Base-by-base conservation (phyloP, 345 rosid genomes). In the Brassica incana region DNA sequence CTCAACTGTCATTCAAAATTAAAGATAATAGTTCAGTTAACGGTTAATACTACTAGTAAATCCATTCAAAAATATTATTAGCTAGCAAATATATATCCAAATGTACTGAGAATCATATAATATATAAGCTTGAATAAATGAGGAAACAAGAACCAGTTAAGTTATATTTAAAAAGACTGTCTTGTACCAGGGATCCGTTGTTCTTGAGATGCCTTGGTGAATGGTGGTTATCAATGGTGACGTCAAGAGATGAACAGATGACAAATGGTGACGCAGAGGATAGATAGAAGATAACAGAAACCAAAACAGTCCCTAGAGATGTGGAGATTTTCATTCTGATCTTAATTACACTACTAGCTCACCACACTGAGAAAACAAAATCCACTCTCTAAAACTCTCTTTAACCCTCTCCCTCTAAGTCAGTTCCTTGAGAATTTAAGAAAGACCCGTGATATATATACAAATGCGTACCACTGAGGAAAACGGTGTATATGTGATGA, bases 1-100 rank as follows among this genome's bases (percentile, higher is more conserved):
- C 83, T 91, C 78, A 85, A 23, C 95, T 91, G 88, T 9, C 54
- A 60, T 63, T 56, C 15, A 0, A 48, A 25, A 10, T n/a, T 27
- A 64, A 63, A 63, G 29, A 54, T 52, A 56, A 29, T 3, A 8
- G 56, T 14, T 45, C 52, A 45, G 52, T 11, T 45, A 45, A 11
- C 4, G 12, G 12, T 40, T 35, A n/a, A n/a, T 32, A 33, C 11
- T 64, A 65, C 27, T 65, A 32, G 23, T 16, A 38, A 78, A 30
- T 32, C 33, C 48, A 32, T 6, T 66, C 48, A 64, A 27, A 40
- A 11, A 11, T 30, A 40, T 11, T 23, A 60, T 20, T 27, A 61
- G 12, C 2, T 0, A 25, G 36, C 11, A 38, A 2, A 8, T 65
- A 8, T 25, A 35, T 30, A 35, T 14, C 73, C 18, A 62, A 75